phyloP scores from a whole-genome alignment of 176 grass and related monocot genomes.

The Zea luxurians region DNA sequence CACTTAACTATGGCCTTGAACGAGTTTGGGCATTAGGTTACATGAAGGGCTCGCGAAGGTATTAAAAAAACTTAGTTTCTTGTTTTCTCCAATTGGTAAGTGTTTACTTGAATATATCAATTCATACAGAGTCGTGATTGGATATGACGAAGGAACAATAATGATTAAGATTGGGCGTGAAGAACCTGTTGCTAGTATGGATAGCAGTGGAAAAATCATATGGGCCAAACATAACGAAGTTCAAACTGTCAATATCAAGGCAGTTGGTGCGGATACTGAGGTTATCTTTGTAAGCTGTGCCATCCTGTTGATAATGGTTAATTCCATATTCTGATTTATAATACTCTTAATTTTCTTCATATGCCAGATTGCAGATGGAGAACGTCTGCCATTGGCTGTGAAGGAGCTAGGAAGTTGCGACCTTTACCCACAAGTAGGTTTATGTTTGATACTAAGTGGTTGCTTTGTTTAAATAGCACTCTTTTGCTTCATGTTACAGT shows the following conservation, averaged over 20 bases:
- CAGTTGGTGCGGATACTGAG: slow-evolving; percentile 76
- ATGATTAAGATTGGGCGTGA: slow-evolving; percentile 79
- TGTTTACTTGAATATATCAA: slow-evolving; percentile 6
- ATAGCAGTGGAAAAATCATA: slow-evolving; percentile 67
- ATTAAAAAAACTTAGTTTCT: not conserved
- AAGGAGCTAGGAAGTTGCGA: slow-evolving; percentile 90
- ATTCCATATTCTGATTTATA: slow-evolving; percentile 19
- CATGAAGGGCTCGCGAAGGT: slow-evolving; percentile 76
- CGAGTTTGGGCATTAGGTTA: slow-evolving; percentile 76
- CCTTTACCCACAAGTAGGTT: slow-evolving; percentile 87
- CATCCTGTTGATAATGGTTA: not conserved
- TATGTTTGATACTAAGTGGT: not conserved
- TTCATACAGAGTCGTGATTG: slow-evolving; percentile 64
- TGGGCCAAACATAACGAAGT: slow-evolving; percentile 86
- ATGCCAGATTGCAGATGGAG: slow-evolving; percentile 73
- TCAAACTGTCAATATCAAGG: slow-evolving; percentile 90
- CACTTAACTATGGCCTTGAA: slow-evolving; percentile 79
- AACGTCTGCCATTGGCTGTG: slow-evolving; percentile 75
- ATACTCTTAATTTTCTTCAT: not conserved
- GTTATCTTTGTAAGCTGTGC: slow-evolving; percentile 33
- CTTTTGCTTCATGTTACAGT: not conserved
- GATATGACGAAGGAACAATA: slow-evolving; percentile 77
- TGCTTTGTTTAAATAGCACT: not conserved
- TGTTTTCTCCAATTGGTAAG: slow-evolving; percentile 19
- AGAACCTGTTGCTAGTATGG: slow-evolving; percentile 69